These are phyloP conservation scores for Aspergillus flavus DNA, from an alignment of 2,329 filamentous ascomycete species.

Conservation along the genomic window DNA sequence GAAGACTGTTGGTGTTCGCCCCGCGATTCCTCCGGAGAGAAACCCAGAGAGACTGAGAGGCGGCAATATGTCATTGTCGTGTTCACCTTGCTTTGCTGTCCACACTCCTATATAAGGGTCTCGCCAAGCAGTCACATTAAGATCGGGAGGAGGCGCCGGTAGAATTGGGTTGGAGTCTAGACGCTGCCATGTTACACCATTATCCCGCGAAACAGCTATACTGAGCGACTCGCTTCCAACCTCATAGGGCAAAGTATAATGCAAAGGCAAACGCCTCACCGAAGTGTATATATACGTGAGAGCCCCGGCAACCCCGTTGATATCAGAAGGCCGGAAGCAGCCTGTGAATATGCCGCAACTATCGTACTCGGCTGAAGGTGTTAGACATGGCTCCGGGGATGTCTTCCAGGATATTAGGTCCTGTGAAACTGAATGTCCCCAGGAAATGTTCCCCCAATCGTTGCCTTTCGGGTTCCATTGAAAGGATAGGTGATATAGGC, in stretches of 20 bases:
- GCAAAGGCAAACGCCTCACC: constrained; percentile 43
- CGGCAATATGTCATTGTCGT: constrained; percentile 6
- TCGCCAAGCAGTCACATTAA: constrained; percentile 46
- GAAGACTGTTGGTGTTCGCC: constrained; percentile 49
- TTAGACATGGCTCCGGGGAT: constrained; percentile 31
- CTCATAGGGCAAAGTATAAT: constrained; percentile 43
- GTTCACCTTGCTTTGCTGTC: constrained; percentile 25
- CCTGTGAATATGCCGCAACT: constrained; percentile 47
- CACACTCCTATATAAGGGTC: constrained; percentile 44
- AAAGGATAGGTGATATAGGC: constrained; percentile 45
- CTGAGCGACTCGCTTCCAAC: constrained; percentile 41
- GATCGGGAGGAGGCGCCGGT: constrained; percentile 32
- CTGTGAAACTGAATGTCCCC: constrained; percentile 43
- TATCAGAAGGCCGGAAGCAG: constrained; percentile 35
- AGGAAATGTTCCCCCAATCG: constrained; percentile 47
- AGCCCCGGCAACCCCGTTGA: constrained; percentile 26
- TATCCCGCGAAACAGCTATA: constrained; percentile 41
- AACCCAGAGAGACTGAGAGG: constrained; percentile 47
- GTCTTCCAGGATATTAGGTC: constrained; percentile 45
- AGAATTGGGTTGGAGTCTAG: constrained; percentile 42
- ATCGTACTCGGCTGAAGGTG: constrained; percentile 41
- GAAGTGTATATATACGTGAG: constrained; percentile 47
- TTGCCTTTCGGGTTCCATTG: constrained; percentile 49
- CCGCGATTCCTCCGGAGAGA: constrained; percentile 51
- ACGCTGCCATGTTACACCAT: constrained; percentile 42